phyloP scores from a whole-genome alignment of 352 stramenopile species.

The Pythium pyrilobum region DNA sequence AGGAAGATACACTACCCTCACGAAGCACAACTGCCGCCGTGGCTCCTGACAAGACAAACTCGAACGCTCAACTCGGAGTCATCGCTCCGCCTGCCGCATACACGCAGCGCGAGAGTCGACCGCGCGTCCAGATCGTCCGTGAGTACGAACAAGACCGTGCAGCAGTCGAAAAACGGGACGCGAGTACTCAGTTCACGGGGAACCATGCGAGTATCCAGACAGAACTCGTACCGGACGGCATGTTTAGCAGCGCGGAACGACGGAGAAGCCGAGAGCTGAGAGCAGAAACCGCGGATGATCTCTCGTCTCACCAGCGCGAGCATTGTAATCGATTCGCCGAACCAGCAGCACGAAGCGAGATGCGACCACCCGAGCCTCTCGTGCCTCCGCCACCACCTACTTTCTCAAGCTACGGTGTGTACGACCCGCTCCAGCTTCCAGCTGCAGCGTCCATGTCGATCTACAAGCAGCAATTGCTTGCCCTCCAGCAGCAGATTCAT shows the following conservation, averaged over 20 bases:
- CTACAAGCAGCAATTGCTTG: conserved; percentile 61
- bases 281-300: not conserved
- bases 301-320: not conserved
- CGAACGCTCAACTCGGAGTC: too few species aligned
- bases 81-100: too few species aligned
- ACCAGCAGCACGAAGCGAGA: not conserved
- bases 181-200: conserved; percentile 63
- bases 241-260: conserved; percentile 17
- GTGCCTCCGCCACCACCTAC: not conserved
- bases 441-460: conserved; percentile 38
- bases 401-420: conserved; percentile 26
- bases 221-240: conserved; percentile 51
- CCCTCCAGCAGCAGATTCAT: conserved; percentile 58
- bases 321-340: not conserved
- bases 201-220: conserved; percentile 70
- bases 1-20: not conserved
- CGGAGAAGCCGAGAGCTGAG: not conserved
- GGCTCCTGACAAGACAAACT: not conserved
- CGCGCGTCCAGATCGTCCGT: conserved; percentile 45
- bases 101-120: not conserved
- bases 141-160: conserved; percentile 26
- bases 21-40: not conserved
- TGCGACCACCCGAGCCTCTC: not conserved
- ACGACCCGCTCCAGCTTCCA: conserved; percentile 27
- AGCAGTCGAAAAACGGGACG: conserved; percentile 52